Base-by-base conservation (phyloP, 2,329 filamentous ascomycete genomes). In the Cladophialophora immunda region DNA sequence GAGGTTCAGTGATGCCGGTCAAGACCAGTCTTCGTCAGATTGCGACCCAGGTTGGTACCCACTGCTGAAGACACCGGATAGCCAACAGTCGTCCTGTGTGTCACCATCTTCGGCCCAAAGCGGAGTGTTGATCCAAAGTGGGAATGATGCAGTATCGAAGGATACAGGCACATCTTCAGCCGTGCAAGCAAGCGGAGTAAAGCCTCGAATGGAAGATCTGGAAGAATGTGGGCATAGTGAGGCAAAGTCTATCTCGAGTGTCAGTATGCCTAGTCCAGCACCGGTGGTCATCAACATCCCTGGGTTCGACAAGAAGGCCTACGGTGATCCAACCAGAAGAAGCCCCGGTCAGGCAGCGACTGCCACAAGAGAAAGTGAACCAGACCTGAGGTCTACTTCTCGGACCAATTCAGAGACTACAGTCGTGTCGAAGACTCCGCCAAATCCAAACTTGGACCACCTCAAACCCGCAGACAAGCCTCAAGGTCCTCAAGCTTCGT, bases 251-350 rank as follows among this genome's bases (percentile, higher is more conserved):
- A 22, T 9, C 22, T 17, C 57, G 41, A 47, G 6, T 9, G 22
- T 17, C 38, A 50, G 13, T 25, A 3, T 15, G 8, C 45, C 45
- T 15, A 13, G 22, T 50, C 25, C 25, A 19, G 41, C 27, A 13
- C 15, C 27, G 6, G 38, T 34, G 13, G 47, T 15, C 11, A 36
- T 60, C 22, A 29, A 19, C 11, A 52, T 38, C n/a, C 58, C 29
- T 11, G 50, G 27, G 5, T 65, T 65, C n/a, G 41, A 65, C 36
- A 38, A 52, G 36, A 57, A 32, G 27, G 58, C 50, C n/a, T 65
- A 65, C n/a, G 63, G 63, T 17, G 47, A 65, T 32, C 63, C 63
- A 15, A 53, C 53, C 13, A 57, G 53, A 27, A 57, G 19, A 30
- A 15, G 25, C 13, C 7, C n/a, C 9, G n/a, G n/a, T 9, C 19